Percentiles rank a stretch among this genome's conserved stretches.
Evolutionary conservation across 768 basidiomycete species (phyloP).

Genomic region (Dioszegia hungarica): DNA sequence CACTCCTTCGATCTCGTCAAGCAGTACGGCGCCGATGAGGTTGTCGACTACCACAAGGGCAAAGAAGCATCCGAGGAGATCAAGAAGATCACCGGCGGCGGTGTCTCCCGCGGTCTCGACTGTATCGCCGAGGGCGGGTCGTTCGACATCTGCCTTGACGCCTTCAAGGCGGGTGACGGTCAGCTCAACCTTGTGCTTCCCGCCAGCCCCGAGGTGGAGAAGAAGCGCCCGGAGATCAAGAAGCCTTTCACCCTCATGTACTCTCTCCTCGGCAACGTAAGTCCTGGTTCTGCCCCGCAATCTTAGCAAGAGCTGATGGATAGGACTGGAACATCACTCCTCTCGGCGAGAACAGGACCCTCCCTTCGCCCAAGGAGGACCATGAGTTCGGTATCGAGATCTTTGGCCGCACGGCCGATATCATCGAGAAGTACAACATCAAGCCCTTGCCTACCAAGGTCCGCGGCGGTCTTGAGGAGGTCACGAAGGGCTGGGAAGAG

Average conservation of each 20-base stretch:
- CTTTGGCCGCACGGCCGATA: conserved; percentile 14
- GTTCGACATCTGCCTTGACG: conserved; percentile 18
- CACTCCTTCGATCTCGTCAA: conserved; percentile 49
- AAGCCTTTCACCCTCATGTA: conserved; percentile 27
- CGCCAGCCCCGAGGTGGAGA: conserved; percentile 12
- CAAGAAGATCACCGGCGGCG: conserved; percentile 27
- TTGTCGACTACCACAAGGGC: conserved; percentile 50
- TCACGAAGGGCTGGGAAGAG: conserved; percentile 21
- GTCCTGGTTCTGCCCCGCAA: background rate
- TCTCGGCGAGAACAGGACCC: conserved; percentile 12
- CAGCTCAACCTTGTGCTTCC: conserved; percentile 27
- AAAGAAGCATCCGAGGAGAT: conserved; percentile 20
- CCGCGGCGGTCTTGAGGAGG: conserved; percentile 42
- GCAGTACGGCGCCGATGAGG: conserved; percentile 49
- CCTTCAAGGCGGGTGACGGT: conserved; percentile 16
- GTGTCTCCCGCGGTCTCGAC: conserved; percentile 20
- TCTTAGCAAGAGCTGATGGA: background rate
- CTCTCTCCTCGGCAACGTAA: conserved; percentile 28
- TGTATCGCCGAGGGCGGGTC: conserved; percentile 24
- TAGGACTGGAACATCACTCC: conserved; percentile 4
- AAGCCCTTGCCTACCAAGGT: conserved; percentile 29
- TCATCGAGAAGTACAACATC: conserved; percentile 29
- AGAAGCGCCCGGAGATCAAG: conserved; percentile 16
- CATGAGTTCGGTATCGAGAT: conserved; percentile 17
- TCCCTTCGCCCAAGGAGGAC: conserved; percentile 3